phyloP scores from a whole-genome alignment of 1,139 yeast species.

The Suhomyces guaymorum region DNA sequence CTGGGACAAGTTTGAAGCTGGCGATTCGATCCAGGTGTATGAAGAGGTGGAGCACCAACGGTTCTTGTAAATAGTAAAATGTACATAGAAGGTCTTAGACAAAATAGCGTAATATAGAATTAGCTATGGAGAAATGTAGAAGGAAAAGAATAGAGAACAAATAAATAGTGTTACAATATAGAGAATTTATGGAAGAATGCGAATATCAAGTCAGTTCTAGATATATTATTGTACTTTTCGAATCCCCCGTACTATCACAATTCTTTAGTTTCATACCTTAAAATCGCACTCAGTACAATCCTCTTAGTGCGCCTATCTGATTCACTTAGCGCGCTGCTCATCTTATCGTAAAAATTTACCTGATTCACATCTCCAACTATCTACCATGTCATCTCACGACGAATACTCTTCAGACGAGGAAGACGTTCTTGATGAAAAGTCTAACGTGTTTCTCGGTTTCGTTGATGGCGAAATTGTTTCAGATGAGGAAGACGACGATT shows the following conservation, averaged over 20 bases:
- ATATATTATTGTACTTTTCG: too few relatives aligned
- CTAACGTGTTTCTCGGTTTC: slow-evolving; percentile 58
- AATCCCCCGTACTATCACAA: too few relatives aligned
- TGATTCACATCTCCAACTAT: neutral
- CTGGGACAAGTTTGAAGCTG: slow-evolving; percentile 72
- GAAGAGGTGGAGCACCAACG: slow-evolving; percentile 72
- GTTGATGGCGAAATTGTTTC: slow-evolving; percentile 51
- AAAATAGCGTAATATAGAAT: neutral
- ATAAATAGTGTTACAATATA: too few relatives aligned
- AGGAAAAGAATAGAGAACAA: neutral
- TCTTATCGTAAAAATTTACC: neutral
- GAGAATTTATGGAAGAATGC: too few relatives aligned
- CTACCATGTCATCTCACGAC: slow-evolving; percentile 34
- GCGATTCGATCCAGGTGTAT: slow-evolving; percentile 73
- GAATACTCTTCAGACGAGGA: slow-evolving; percentile 50
- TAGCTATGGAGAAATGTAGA: too few relatives aligned
- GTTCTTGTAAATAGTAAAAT: slow-evolving; percentile 46
- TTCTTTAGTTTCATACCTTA: too few relatives aligned
- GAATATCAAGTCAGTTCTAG: too few relatives aligned
- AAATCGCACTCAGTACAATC: too few relatives aligned
- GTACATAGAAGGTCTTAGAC: slow-evolving; percentile 1
- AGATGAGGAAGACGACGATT: slow-evolving; percentile 12
- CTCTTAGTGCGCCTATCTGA: too few relatives aligned
- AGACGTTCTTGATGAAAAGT: slow-evolving; percentile 26
- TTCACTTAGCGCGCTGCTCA: neutral